Evolutionary conservation across 768 basidiomycete genomes (phyloP), one percentile per base, ranked within the genome.

Genomic region (Wakefieldia striispora): DNA sequence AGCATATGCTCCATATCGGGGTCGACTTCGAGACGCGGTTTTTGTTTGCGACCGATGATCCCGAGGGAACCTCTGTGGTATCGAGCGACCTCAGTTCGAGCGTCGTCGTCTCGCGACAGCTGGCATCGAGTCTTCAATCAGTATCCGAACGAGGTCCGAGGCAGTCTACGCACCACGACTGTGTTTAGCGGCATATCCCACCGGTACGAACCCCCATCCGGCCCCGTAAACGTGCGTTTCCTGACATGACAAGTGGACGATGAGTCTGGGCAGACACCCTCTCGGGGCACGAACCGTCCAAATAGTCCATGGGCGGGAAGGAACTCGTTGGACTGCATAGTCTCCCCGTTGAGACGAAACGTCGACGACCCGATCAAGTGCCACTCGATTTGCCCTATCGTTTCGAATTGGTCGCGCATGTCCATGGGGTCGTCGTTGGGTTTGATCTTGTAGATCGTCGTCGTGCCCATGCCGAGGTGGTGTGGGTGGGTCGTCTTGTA

Each of bases 321-420:
- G 40, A 66, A 71, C 0, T 56, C 49, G 21, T 52, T 51, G 2
- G 67, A 60, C n/a, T 56, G 43, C 39, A 67, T 49, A 16, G 62
- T 63, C 13, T 50, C 37, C 2, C 61, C 69, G 6, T 61, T 51
- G 27, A 69, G 65, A 2, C 58, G 60, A 29, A 75, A 54, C 24
- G 51, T 62, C 4, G 69, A 64, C 0, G 70, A 62, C 14, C 57
- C 57, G 5, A 71, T 27, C 0, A 58, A 1, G n/a, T 56, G 63
- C 66, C 70, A 72, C 12, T 72, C 63, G 1, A 75, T 71, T 44
- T 64, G 51, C 7, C 64, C 74, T 4, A 74, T 57, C 3, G 43
- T 46, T 0, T 59, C 62, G 46, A 70, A 69, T 1, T 62, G 60
- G 48, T 70, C 67, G 5, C 20, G 58, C 60, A 65, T 61, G 31